Evolutionary conservation across 1,284 basidiomycete genomes (phyloP).

Genomic region (Trametes pubescens): DNA sequence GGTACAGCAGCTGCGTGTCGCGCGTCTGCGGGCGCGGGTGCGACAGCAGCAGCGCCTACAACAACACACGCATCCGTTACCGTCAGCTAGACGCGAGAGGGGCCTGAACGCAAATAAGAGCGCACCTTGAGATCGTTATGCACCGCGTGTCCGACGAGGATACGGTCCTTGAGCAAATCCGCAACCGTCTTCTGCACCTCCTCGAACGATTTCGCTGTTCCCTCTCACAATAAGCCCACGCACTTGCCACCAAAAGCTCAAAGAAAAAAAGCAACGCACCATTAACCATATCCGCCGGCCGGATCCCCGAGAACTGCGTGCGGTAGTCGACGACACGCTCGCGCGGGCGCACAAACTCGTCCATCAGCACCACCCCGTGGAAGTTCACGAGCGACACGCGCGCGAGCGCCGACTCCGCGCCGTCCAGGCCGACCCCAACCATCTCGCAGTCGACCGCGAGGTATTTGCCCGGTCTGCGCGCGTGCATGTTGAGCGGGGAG

Average conservation of each 20-base stretch:
- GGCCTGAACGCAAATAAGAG: too few species aligned
- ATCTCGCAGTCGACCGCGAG: constrained; percentile 96
- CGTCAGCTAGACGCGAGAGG: neutral
- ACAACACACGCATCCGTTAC: too few species aligned
- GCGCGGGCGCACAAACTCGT: constrained; percentile 88
- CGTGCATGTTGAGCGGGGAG: neutral
- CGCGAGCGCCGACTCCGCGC: constrained; percentile 85
- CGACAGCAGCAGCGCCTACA: constrained; percentile 89
- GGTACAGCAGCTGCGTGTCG: constrained; percentile 83
- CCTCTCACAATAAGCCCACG: neutral
- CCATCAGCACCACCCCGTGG: constrained; percentile 82
- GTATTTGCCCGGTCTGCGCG: constrained; percentile 74
- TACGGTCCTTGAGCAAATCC: constrained; percentile 78
- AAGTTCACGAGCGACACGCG: constrained; percentile 95
- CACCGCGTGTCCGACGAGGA: constrained; percentile 95
- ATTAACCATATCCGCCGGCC: constrained; percentile 77
- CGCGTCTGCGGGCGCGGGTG: constrained; percentile 84
- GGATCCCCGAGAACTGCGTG: constrained; percentile 91
- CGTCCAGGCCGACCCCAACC: constrained; percentile 92
- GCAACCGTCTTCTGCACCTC: constrained; percentile 87
- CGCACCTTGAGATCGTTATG: constrained; percentile 90
- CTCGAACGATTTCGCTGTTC: constrained; percentile 79
- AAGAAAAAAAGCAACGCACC: constrained; percentile 54
- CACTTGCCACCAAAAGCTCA: neutral
- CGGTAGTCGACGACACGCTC: constrained; percentile 95